These are phyloP conservation scores for Plenodomus lindquistii DNA, from an alignment of 2,329 filamentous ascomycete species.

Conservation along the genomic window DNA sequence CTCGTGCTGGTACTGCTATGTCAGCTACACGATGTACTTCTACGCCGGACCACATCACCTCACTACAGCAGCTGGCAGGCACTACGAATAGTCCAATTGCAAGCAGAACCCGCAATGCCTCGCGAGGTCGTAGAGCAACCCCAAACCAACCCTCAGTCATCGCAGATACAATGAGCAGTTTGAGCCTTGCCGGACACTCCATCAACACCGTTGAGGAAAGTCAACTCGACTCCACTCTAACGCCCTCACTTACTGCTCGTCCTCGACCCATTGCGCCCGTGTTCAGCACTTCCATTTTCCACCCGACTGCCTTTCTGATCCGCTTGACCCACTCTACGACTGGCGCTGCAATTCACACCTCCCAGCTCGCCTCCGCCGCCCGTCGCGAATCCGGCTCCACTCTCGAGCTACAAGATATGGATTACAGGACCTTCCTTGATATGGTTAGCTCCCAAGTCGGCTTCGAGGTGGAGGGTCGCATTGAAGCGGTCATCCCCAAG, in stretches of 20 bases:
- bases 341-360: conserved; percentile 1
- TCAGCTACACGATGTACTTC: neutral
- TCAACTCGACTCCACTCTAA: neutral
- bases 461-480: neutral
- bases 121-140: neutral
- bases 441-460: neutral
- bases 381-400: neutral
- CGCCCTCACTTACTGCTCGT: neutral
- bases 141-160: neutral
- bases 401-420: neutral
- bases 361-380: neutral
- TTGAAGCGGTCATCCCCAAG: neutral
- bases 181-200: neutral
- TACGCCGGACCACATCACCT: neutral
- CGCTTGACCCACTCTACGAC: neutral
- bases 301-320: neutral
- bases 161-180: neutral
- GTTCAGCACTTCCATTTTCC: neutral
- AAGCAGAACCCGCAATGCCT: too few species aligned
- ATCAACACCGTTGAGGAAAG: neutral
- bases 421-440: neutral
- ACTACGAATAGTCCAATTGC: too few species aligned
- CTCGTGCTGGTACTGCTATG: neutral
- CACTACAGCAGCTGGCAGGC: too few species aligned
- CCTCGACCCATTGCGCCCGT: too few species aligned